Percentiles rank a stretch among this genome's conserved stretches.
phyloP scores from a whole-genome alignment of 2,329 filamentous ascomycete species.

The Rhinocladiella mackenziei region DNA sequence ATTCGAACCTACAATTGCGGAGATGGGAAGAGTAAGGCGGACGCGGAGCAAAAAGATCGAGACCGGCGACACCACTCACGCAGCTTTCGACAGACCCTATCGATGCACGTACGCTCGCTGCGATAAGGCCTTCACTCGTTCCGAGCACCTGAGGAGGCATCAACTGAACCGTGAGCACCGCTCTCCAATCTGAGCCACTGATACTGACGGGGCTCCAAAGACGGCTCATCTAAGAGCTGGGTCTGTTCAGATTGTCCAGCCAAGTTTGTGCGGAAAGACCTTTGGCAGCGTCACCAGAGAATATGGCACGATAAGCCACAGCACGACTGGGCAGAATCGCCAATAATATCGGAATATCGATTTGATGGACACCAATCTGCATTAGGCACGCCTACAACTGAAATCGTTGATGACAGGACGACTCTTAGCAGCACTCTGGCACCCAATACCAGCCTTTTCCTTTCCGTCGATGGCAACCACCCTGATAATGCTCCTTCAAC shows the following conservation, averaged over 20 bases:
- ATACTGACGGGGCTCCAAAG: not conserved
- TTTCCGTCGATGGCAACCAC: too few species aligned
- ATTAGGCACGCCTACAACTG: too few species aligned
- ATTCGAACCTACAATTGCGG: not conserved
- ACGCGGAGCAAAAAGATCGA: conserved; percentile 4
- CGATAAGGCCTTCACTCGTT: conserved; percentile 52
- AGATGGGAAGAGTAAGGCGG: not conserved
- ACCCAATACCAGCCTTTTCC: too few species aligned
- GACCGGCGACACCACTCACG: not conserved
- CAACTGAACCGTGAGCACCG: conserved; percentile 10
- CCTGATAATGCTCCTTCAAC: too few species aligned
- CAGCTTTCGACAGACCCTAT: conserved; percentile 5
- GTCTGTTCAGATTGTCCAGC: conserved; percentile 1
- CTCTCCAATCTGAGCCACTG: not conserved
- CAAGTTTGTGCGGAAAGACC: conserved; percentile 8
- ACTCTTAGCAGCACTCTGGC: too few species aligned
- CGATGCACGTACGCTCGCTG: conserved; percentile 36
- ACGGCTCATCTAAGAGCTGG: conserved; percentile 3
- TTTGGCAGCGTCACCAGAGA: conserved; percentile 8
- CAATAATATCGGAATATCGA: too few species aligned
- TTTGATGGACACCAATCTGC: too few species aligned
- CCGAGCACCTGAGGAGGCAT: conserved; percentile 53
- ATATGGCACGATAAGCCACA: conserved; percentile 6
- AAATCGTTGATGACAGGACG: too few species aligned
- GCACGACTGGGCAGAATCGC: too few species aligned